Conservation (phyloP, 2,329 filamentous ascomycete genomes). For the Colletotrichum graminicola region DNA sequence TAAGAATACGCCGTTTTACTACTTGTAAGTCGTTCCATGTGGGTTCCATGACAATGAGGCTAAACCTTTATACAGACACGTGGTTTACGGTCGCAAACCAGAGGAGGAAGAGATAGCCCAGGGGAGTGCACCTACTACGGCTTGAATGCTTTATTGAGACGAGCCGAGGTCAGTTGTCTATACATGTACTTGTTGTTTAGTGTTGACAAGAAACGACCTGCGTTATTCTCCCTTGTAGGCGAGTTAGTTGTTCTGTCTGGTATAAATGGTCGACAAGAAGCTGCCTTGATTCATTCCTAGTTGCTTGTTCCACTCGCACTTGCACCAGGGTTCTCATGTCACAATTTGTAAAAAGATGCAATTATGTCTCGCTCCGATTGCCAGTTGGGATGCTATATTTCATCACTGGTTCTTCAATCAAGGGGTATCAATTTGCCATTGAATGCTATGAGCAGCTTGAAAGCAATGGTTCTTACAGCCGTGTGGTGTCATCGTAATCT, state of each 20-base stretch:
- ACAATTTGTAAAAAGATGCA: no score
- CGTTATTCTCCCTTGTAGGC: background rate
- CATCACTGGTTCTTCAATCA: constrained; percentile 4
- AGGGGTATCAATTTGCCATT: constrained; percentile 21
- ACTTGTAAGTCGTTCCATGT: background rate
- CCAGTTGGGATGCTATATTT: background rate
- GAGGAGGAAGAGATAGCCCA: no score
- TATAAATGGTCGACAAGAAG: background rate
- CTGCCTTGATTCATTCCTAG: no score
- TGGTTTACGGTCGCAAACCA: constrained; percentile 27
- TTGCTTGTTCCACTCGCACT: no score
- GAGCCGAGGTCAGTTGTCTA: no score
- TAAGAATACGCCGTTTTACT: constrained; percentile 3
- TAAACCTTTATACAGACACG: background rate
- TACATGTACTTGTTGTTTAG: no score
- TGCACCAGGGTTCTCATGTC: background rate
- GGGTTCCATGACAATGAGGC: background rate
- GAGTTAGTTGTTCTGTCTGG: background rate
- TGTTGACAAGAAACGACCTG: background rate
- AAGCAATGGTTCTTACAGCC: constrained; percentile 30
- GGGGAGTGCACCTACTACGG: background rate
- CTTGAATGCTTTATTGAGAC: background rate
- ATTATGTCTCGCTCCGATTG: no score
- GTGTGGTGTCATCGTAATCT: constrained; percentile 29
- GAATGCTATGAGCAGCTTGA: constrained; percentile 29